Conservation (phyloP, 1,284 basidiomycete genomes). For the Fistulina hepatica region DNA sequence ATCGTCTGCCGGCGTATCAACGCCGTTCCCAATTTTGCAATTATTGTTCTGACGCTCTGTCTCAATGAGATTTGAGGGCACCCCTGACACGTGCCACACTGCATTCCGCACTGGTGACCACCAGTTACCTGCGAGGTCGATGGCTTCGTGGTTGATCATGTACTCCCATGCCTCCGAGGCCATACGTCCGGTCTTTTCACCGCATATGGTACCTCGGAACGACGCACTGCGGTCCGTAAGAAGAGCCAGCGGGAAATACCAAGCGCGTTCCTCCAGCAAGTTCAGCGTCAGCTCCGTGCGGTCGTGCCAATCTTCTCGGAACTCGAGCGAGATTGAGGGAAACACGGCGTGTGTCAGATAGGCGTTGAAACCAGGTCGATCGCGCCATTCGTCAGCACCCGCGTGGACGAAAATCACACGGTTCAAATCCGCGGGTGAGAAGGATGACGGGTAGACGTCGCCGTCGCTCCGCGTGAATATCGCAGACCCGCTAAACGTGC, state of each 20-base stretch:
- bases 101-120: slow-evolving; percentile 14
- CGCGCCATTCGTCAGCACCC: slow-evolving; percentile 39
- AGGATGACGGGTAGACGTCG: slow-evolving; percentile 34
- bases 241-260: slow-evolving; percentile 40
- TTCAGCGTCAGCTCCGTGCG: slow-evolving; percentile 29
- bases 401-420: slow-evolving; percentile 49
- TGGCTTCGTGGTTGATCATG: slow-evolving; percentile 19
- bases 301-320: slow-evolving; percentile 45
- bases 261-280: slow-evolving; percentile 25
- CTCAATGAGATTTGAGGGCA: too few species aligned
- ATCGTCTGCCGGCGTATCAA: slow-evolving; percentile 12
- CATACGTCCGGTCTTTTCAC: slow-evolving; percentile 38
- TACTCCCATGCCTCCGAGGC: slow-evolving; percentile 34
- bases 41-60: too few species aligned
- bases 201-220: slow-evolving; percentile 41
- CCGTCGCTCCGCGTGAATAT: slow-evolving; percentile 5
- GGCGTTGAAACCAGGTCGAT: slow-evolving; percentile 44
- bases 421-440: slow-evolving; percentile 9
- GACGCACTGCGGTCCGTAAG: slow-evolving; percentile 51
- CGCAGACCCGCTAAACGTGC: slow-evolving; percentile 19
- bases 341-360: slow-evolving; percentile 53
- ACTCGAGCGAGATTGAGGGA: slow-evolving; percentile 48
- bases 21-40: too few species aligned
- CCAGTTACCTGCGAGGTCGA: slow-evolving; percentile 12
- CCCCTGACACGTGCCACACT: too few species aligned